Percentiles rank a stretch among this genome's conserved stretches.
Evolutionary conservation across 225 moss, liverwort and hornwort species (phyloP).

Genomic region (Antitrichia curtipendula): DNA sequence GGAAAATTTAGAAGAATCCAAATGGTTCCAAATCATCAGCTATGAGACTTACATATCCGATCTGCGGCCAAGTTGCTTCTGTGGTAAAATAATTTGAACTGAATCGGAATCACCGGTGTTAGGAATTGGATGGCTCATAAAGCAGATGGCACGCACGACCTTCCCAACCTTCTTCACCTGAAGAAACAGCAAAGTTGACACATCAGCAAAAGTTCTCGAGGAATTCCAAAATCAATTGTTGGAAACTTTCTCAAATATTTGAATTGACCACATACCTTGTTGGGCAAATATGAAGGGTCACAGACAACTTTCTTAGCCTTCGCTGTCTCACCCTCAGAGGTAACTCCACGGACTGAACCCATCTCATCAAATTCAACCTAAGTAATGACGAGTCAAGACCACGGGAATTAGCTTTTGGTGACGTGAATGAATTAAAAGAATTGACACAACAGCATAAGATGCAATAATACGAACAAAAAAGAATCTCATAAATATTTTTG

Average conservation of each 20-base stretch:
- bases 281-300: conserved; percentile 84
- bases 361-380: conserved; percentile 75
- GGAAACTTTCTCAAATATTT: not conserved
- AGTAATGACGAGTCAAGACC: not conserved
- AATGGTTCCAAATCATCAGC: not conserved
- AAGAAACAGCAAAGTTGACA: not conserved
- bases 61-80: conserved; percentile 79
- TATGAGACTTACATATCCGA: conserved; percentile 65
- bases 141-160: conserved; percentile 89
- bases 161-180: conserved; percentile 87
- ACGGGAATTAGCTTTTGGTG: not conserved
- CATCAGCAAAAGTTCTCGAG: not conserved
- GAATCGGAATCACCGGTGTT: conserved; percentile 68
- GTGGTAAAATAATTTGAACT: conserved; percentile 84
- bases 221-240: not conserved
- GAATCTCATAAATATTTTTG: not conserved
- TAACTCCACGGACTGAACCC: conserved; percentile 67
- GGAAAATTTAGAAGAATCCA: not conserved
- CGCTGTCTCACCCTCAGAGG: conserved; percentile 82
- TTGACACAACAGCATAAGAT: not conserved
- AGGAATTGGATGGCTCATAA: conserved; percentile 89
- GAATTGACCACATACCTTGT: conserved; percentile 38
- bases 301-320: conserved; percentile 83
- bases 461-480: not conserved
- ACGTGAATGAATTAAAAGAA: not conserved